Conservation (phyloP, 768 basidiomycete genomes). For the Boletellus ananiceps region DNA sequence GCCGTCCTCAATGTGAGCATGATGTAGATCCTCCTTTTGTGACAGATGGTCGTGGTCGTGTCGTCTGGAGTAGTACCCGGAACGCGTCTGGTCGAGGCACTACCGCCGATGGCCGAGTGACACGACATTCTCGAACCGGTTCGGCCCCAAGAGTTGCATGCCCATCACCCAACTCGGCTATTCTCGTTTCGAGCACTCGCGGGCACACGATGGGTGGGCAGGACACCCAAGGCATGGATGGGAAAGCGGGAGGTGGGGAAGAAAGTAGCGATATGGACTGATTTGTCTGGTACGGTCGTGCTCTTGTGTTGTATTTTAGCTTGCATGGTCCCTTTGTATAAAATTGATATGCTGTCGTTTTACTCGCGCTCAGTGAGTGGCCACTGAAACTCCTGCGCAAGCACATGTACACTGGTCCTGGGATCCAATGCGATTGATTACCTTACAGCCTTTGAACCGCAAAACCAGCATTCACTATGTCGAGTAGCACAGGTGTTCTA, state of each 20-base stretch:
- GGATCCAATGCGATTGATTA: no score
- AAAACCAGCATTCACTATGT: no score
- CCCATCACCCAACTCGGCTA: slow-evolving; percentile 13
- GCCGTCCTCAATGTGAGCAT: slow-evolving; percentile 28
- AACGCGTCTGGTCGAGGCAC: slow-evolving; percentile 16
- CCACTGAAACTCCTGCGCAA: no score
- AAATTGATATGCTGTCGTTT: background rate
- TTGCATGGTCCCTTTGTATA: slow-evolving; percentile 3
- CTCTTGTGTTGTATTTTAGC: slow-evolving; percentile 10
- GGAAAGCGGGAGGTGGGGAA: slow-evolving; percentile 16
- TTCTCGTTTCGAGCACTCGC: slow-evolving; percentile 9
- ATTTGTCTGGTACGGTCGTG: slow-evolving; percentile 1
- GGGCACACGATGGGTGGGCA: slow-evolving; percentile 21
- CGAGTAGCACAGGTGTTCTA: no score
- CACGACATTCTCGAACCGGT: slow-evolving; percentile 19
- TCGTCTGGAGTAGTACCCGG: slow-evolving; percentile 41
- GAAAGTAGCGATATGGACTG: slow-evolving; percentile 10
- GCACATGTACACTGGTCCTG: no score
- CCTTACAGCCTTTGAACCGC: no score
- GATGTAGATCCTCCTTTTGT: slow-evolving; percentile 48
- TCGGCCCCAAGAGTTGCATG: slow-evolving; percentile 17
- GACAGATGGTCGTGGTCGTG: slow-evolving; percentile 62
- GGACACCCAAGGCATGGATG: slow-evolving; percentile 12
- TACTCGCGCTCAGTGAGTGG: background rate
- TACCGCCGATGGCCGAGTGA: slow-evolving; percentile 17